Percentiles rank a stretch among this genome's conserved stretches.
Conservation (phyloP, 2,329 filamentous ascomycete genomes). For the Fusarium sp. region DNA sequence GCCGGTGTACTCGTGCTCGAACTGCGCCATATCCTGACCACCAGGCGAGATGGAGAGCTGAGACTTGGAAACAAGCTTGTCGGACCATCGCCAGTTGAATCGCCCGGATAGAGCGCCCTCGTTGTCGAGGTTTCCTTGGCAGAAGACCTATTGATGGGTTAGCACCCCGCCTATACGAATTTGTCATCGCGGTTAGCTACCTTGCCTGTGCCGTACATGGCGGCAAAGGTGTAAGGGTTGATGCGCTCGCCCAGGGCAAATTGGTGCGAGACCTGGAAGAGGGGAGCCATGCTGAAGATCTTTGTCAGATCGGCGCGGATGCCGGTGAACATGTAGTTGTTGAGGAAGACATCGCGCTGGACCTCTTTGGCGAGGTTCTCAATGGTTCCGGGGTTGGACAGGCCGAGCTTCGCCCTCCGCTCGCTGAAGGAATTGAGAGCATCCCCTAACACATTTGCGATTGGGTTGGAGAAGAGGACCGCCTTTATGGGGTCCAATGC, state of each 20-base stretch:
- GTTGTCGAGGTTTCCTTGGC: constrained; percentile 95
- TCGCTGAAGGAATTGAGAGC: constrained; percentile 85
- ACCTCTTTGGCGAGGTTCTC: constrained; percentile 93
- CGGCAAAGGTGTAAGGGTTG: constrained; percentile 95
- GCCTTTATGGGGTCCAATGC: constrained; percentile 65
- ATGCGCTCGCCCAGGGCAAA: constrained; percentile 94
- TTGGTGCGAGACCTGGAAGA: constrained; percentile 98
- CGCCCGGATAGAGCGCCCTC: constrained; percentile 87
- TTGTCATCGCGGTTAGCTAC: constrained; percentile 58
- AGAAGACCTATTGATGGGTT: constrained; percentile 77
- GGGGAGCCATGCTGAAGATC: constrained; percentile 89
- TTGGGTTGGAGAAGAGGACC: constrained; percentile 79
- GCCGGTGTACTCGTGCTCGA: constrained; percentile 96
- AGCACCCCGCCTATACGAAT: constrained; percentile 27
- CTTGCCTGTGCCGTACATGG: constrained; percentile 92
- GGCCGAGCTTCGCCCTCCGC: constrained; percentile 85
- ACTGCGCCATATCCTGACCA: constrained; percentile 87
- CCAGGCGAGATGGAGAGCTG: constrained; percentile 86
- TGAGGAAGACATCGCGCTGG: constrained; percentile 94
- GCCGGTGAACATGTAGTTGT: constrained; percentile 96
- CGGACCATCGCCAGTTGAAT: constrained; percentile 92
- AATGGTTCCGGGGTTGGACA: constrained; percentile 92
- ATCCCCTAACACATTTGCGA: constrained; percentile 77
- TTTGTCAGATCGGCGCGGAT: constrained; percentile 97
- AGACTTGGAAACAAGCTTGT: constrained; percentile 84